Base-by-base conservation (phyloP, 202 grass and related monocot genomes). In the Musa balbisiana region DNA sequence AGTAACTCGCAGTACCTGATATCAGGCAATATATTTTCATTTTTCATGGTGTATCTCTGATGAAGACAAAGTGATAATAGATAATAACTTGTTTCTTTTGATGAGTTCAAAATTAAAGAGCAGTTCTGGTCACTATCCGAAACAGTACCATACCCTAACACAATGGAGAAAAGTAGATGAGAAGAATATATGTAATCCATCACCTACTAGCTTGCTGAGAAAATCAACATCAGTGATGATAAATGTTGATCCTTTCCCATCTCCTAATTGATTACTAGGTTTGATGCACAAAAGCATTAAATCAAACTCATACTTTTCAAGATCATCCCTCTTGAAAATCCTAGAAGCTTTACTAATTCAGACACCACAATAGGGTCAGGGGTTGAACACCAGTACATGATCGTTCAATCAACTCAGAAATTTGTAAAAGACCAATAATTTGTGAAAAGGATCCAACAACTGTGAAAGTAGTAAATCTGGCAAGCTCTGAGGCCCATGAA, bases 41-140 rank as follows among this genome's bases (percentile, higher is more conserved):
- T 81, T 86, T 89, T 98, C 88, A 98, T 85, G 49, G 83, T 90
- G 78, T 86, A 94, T 86, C 91, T 94, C 82, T 98, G 94, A 70
- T 68, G 76, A 67, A 91, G 94, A 9, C 81, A 81, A 77, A 92
- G 74, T 19, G 92, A 71, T 69, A 71, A 80, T 81, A 94, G 84
- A 79, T 98, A 88, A 25, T 91, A 98, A 71, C 85, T 83, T 82
- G 75, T 80, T 17, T 85, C 74, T 2, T 52, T 59, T 50, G 74
- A 74, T 53, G 83, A 79, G 77, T 78, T 83, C 6, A 20, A 49
- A 55, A 86, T 79, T 9, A 82, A 82, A 2, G 83, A 78, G n/a
- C 51, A 80, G 25, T 69, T 66, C 49, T 85, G 73, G 62, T 91
- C 80, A 33, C 75, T 83, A 62, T 70, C 83, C 62, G 79, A 75